Evolutionary conservation across 78 protist species (phyloP), one percentile per base, ranked within the genome.

Genomic region (Creolimax fragrantissima): DNA sequence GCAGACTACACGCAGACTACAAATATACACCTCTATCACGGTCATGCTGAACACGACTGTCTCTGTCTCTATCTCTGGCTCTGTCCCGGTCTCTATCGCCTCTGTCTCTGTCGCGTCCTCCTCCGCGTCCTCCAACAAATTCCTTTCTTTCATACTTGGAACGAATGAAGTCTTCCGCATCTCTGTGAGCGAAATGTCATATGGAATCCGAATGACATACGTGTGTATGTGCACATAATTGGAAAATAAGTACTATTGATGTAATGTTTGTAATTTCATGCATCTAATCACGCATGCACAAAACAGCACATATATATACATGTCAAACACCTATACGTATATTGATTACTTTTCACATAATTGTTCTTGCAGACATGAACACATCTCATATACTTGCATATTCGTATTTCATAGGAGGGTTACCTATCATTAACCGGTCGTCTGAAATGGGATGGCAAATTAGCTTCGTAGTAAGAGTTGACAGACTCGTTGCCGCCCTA

Each of bases 111-210:
- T 58, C 74, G 17, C 17, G 39, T 11, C 74, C 39, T 0, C 86
- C 86, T 6, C 86, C 86, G 42, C 86, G 86, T 6, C 86, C 86
- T 6, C 86, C 86, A 35, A 88, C 11, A 4, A 4, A 89, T n/a
- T 36, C 7, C 24, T 89, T 89, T 37, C 88, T 47, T 86, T 90
- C 88, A 66, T 90, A 90, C 92, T 90, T 90, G 85, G 4, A 58
- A 24, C 92, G 92, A 41, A 90, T 90, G 85, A 67, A 90, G 35
- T 39, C 41, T 43, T 90, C 92, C 36, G 11, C 84, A 3, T 66
- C 86, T 2, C 88, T 74, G 47, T 58, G 74, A 32, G 1, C 24
- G 74, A 17, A 58, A n/a, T n/a, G n/a, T n/a, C n/a, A 24, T 58
- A 58, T 58, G 74, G 74, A 17, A 24, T 58, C 0, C 11, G 74